Conservation (phyloP, 2,329 filamentous ascomycete genomes). For the Cercospora zeae-maydis region DNA sequence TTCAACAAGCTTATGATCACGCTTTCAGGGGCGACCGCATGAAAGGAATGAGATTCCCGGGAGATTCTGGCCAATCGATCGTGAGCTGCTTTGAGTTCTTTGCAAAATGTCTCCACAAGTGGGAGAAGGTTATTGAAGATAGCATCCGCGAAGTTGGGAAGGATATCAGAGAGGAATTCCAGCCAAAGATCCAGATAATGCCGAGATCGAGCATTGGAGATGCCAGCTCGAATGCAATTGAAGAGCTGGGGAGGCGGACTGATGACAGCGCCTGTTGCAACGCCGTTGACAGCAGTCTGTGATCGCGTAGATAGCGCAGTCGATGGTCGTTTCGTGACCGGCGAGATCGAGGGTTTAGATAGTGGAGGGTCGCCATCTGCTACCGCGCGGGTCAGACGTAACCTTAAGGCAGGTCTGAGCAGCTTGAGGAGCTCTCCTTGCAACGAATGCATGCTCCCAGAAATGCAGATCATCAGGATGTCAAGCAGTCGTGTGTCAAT, state of each 20-base stretch:
- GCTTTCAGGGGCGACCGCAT: constrained; percentile 25
- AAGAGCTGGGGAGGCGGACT: constrained; percentile 66
- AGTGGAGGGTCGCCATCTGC: not conserved
- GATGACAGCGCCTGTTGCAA: not conserved
- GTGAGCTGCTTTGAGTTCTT: constrained; percentile 71
- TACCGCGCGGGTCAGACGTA: constrained; percentile 37
- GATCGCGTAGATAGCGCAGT: constrained; percentile 6
- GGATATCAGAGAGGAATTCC: constrained; percentile 72
- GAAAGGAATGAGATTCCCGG: constrained; percentile 3
- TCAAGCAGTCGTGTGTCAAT: constrained; percentile 30
- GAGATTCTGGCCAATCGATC: constrained; percentile 66
- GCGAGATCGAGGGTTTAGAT: not conserved
- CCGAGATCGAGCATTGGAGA: constrained; percentile 70
- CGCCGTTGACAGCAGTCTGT: not conserved
- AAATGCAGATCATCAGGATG: constrained; percentile 25
- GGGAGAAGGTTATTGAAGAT: constrained; percentile 90
- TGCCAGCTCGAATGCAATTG: constrained; percentile 77
- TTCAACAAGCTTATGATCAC: constrained; percentile 61
- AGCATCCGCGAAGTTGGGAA: constrained; percentile 77
- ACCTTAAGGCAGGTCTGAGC: constrained; percentile 68
- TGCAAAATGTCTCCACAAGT: constrained; percentile 83
- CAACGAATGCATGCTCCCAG: constrained; percentile 19
- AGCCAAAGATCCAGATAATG: constrained; percentile 89
- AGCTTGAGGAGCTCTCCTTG: constrained; percentile 66
- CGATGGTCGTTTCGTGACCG: constrained; percentile 6